Evolutionary conservation across 176 grass and related monocot species (phyloP), one percentile per base, ranked within the genome.

Genomic region (Triticum dicoccoides): DNA sequence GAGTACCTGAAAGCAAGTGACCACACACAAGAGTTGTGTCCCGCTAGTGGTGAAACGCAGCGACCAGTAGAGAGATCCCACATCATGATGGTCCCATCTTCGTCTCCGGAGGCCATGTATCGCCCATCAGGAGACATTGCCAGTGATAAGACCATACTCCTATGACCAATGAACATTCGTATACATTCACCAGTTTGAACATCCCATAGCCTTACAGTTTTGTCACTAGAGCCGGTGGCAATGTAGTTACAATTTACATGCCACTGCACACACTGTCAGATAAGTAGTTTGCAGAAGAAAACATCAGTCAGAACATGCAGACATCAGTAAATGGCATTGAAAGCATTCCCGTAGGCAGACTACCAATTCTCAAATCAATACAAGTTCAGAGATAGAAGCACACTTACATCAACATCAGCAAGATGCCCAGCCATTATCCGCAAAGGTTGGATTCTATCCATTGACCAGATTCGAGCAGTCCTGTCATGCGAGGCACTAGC

Each of bases 171-270:
- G 71, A 98, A 98, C 81, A 98, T 94, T 38, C 96, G 83, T 84
- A 90, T 95, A 64, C 92, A 98, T 79, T 98, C 92, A 82, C 96
- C 96, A 62, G 88, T 91, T 69, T 96, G 96, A 74, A 98, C 90
- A 80, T 98, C 96, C 96, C 96, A 98, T 77, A 98, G 76, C 86
- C 93, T 88, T 66, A 98, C 92, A 73, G 93, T 98, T 88, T 98
- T 98, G 87, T 98, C 96, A 11, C 96, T 98, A 20, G 93, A 98
- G 27, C 93, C 96, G 0, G 93, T 96, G 33, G 89, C 96, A 80
- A 96, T 92, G 77, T 98, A 98, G 80, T 98, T 98, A 86, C 93
- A 96, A 85, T 98, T 98, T 81, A 91, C 87, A 94, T 98, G 97
- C 97, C 94, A 98, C 73, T 98, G 94, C 61, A 98, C 94, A 91